phyloP scores from a whole-genome alignment of 768 basidiomycete genomes.

The Mrakia gelida region DNA sequence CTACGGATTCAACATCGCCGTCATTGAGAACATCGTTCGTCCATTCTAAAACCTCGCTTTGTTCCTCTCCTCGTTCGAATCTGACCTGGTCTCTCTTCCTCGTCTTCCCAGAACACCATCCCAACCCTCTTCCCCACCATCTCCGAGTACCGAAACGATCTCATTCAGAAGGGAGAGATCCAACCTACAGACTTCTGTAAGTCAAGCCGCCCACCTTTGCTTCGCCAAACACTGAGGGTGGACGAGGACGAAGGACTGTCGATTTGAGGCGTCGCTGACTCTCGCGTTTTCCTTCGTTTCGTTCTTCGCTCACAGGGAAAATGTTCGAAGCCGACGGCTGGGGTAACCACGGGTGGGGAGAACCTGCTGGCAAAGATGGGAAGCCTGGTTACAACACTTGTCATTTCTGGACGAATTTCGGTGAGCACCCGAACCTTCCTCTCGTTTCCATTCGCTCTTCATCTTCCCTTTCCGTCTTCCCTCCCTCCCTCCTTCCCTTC shows the following conservation, averaged over 20 bases:
- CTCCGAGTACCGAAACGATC: constrained; percentile 9
- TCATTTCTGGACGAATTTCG: constrained; percentile 31
- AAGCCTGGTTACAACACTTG: constrained; percentile 26
- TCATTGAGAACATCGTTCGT: constrained; percentile 14
- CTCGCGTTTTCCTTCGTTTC: background rate
- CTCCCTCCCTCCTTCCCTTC: no score
- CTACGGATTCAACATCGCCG: constrained; percentile 31
- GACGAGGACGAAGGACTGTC: no score
- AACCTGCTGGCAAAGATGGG: background rate
- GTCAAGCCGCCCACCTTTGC: no score
- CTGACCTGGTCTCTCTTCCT: background rate
- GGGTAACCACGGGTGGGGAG: constrained; percentile 24
- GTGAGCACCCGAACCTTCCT: background rate
- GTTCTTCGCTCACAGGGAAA: constrained; percentile 1
- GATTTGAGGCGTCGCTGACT: background rate
- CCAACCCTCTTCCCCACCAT: constrained; percentile 22
- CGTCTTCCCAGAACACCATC: constrained; percentile 11
- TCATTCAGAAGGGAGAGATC: constrained; percentile 12
- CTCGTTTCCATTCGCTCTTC: no score
- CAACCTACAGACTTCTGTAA: constrained; percentile 16
- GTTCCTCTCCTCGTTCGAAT: background rate
- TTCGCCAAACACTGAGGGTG: no score
- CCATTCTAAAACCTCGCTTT: background rate
- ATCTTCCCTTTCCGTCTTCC: background rate
- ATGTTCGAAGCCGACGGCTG: constrained; percentile 29